Conservation (phyloP, 768 basidiomycete genomes). For the Sporobolomyces roseus region DNA sequence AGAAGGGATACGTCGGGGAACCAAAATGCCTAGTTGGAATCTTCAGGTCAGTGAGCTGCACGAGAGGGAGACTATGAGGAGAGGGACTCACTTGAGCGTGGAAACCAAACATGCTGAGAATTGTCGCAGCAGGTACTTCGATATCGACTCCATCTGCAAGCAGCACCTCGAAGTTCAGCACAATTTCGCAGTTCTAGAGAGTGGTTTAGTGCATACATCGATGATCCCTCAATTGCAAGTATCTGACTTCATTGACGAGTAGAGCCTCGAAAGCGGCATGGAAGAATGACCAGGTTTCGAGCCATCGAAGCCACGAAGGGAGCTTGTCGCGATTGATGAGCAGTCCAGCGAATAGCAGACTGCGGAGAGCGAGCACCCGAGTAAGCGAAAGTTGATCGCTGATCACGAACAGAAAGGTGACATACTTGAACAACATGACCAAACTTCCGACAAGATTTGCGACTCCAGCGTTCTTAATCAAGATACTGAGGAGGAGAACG, state of each 20-base stretch:
- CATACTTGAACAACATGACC: slow-evolving; percentile 97
- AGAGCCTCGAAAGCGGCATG: slow-evolving; percentile 97
- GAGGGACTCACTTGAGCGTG: slow-evolving; percentile 65
- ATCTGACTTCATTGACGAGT: slow-evolving; percentile 94
- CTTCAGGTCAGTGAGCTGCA: neutral
- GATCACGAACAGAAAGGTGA: slow-evolving; percentile 30
- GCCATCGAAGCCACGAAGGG: slow-evolving; percentile 66
- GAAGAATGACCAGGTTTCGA: slow-evolving; percentile 93
- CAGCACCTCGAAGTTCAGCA: too few relatives aligned
- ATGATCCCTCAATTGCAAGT: slow-evolving; percentile 84
- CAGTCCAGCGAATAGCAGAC: slow-evolving; percentile 89
- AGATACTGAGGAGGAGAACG: slow-evolving; percentile 82
- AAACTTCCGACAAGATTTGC: slow-evolving; percentile 91
- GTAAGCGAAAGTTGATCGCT: slow-evolving; percentile 6
- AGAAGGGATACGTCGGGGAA: slow-evolving; percentile 90
- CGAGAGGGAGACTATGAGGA: slow-evolving; percentile 22
- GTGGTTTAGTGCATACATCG: too few relatives aligned
- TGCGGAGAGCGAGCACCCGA: slow-evolving; percentile 47
- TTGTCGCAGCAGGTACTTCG: slow-evolving; percentile 92
- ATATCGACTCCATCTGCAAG: slow-evolving; percentile 84
- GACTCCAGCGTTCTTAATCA: slow-evolving; percentile 77
- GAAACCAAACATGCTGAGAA: slow-evolving; percentile 89
- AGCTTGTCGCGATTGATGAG: slow-evolving; percentile 90
- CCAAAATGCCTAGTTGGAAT: slow-evolving; percentile 72
- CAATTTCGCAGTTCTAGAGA: too few relatives aligned